These are phyloP conservation scores for Malus hybrid DNA, from an alignment of 331 rosid genomes.

Conservation along the genomic window DNA sequence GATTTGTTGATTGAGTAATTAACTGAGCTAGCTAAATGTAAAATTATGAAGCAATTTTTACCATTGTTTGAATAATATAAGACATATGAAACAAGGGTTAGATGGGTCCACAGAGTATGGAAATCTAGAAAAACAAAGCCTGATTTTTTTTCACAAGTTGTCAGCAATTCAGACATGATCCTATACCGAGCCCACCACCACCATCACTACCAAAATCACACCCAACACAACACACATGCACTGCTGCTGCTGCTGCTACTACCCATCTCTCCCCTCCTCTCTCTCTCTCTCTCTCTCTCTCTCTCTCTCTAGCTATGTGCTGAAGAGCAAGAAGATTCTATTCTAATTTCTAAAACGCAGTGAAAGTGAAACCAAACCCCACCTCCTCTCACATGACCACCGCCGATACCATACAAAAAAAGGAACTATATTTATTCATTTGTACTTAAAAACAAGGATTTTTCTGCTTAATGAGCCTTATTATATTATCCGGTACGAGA, in stretches of 20 bases:
- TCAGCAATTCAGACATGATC: conserved; percentile 65
- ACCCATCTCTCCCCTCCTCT: conserved; percentile 8
- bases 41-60: not conserved
- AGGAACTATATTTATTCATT: not conserved
- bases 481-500: conserved; percentile 15
- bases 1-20: not conserved
- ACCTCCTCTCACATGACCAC: conserved; percentile 92
- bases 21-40: not conserved
- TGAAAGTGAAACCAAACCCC: conserved; percentile 77
- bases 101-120: conserved; percentile 35
- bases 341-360: conserved; percentile 80
- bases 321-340: conserved; percentile 97
- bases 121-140: conserved; percentile 44
- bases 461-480: not conserved
- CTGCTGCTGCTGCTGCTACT: not conserved
- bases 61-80: conserved; percentile 18
- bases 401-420: conserved; percentile 61
- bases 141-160: conserved; percentile 51
- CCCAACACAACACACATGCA: conserved; percentile 14
- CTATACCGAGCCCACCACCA: conserved; percentile 67
- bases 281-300: conserved; percentile 2
- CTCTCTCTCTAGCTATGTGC: conserved; percentile 11
- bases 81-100: conserved; percentile 9
- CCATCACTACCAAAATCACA: conserved; percentile 39
- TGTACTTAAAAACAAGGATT: conserved; percentile 1